Conservation (phyloP, 306 rosid species). For the Abrus pulchellus region DNA sequence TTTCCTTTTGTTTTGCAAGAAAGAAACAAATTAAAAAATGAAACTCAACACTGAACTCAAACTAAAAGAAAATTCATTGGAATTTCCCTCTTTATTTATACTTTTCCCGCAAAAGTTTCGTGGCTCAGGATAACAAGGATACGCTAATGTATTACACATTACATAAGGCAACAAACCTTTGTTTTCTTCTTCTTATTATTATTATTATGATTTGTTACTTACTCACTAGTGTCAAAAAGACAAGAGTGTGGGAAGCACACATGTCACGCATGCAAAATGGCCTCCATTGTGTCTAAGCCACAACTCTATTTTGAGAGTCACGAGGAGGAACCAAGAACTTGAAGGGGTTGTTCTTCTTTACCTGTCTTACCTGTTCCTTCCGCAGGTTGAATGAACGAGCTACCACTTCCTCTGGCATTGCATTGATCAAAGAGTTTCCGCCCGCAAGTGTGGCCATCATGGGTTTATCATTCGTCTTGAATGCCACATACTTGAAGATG, state of each 20-base stretch:
- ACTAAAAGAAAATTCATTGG: conserved; percentile 1
- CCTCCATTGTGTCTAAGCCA: conserved; percentile 20
- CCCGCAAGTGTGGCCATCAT: conserved; percentile 59
- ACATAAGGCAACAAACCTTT: conserved; percentile 48
- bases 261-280: not conserved
- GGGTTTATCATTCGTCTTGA: conserved; percentile 66
- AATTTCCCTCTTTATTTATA: conserved; percentile 18
- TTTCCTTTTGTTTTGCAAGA: not conserved
- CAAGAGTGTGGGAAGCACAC: not conserved
- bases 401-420: conserved; percentile 60
- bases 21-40: not conserved
- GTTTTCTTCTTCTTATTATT: too few species aligned
- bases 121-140: not conserved
- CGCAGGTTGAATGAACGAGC: conserved; percentile 48
- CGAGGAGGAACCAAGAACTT: conserved; percentile 47
- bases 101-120: conserved; percentile 26
- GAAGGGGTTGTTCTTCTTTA: conserved; percentile 59
- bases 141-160: not conserved
- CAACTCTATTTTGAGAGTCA: conserved; percentile 11
- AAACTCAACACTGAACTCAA: not conserved
- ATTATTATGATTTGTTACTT: not conserved
- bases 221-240: not conserved
- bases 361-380: conserved; percentile 46
- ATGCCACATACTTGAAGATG: conserved; percentile 60
- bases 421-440: conserved; percentile 33